These are phyloP conservation scores for Coffea humblotiana DNA, from an alignment of 305 asterid genomes.

Conservation along the genomic window DNA sequence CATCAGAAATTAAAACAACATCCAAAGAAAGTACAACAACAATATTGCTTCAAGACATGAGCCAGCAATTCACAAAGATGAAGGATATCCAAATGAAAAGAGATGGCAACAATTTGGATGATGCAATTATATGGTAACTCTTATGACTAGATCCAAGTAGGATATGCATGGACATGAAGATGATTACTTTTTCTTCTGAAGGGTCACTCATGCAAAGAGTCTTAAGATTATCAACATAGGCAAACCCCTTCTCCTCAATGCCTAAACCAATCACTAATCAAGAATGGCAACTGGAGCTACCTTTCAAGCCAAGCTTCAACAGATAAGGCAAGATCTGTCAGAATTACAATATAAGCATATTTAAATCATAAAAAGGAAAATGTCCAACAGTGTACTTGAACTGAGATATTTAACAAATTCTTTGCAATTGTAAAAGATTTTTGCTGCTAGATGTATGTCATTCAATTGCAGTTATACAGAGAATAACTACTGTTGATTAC, in stretches of 20 bases:
- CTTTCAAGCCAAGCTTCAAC: not conserved
- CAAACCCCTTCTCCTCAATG: not conserved
- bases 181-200: too few species aligned
- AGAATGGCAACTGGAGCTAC: not conserved
- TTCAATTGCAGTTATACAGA: not conserved
- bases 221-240: not conserved
- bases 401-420: not conserved
- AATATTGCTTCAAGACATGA: not conserved
- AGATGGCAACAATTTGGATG: not conserved
- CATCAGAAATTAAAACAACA: conserved; percentile 12
- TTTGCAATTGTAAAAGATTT: not conserved
- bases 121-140: not conserved
- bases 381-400: not conserved
- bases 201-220: too few species aligned
- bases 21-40: conserved; percentile 11
- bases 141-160: not conserved
- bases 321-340: too few species aligned
- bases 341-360: too few species aligned
- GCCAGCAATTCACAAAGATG: not conserved
- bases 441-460: not conserved
- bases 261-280: not conserved
- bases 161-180: not conserved
- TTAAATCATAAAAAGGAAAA: too few species aligned
- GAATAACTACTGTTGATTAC: too few species aligned
- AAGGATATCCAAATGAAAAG: not conserved